phyloP scores from a whole-genome alignment of 768 basidiomycete genomes.

The Mycena crocata region DNA sequence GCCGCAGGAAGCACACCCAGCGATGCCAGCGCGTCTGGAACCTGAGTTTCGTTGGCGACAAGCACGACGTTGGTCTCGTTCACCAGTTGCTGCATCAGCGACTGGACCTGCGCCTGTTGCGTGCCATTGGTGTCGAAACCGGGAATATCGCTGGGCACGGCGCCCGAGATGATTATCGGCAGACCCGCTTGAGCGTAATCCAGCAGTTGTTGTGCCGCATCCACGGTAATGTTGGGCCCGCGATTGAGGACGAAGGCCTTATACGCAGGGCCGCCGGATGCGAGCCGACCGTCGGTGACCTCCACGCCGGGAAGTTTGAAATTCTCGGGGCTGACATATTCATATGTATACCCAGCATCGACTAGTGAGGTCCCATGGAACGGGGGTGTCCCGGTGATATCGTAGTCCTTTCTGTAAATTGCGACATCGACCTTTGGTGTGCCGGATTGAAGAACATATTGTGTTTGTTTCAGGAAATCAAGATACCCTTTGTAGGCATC shows the following conservation, averaged over 20 bases:
- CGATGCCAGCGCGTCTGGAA: slow-evolving; percentile 16
- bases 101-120: slow-evolving; percentile 24
- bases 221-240: slow-evolving; percentile 26
- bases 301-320: slow-evolving; percentile 31
- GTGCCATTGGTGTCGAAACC: slow-evolving; percentile 24
- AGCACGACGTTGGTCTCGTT: slow-evolving; percentile 13
- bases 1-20: slow-evolving; percentile 30
- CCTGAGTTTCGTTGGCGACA: slow-evolving; percentile 20
- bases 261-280: slow-evolving; percentile 27
- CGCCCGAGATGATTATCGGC: slow-evolving; percentile 23
- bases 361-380: slow-evolving; percentile 25
- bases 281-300: slow-evolving; percentile 27
- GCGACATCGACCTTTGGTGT: slow-evolving; percentile 31
- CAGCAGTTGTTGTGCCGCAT: slow-evolving; percentile 27
- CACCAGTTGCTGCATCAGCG: slow-evolving; percentile 27
- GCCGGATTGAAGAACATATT: slow-evolving; percentile 30
- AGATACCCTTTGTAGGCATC: slow-evolving; percentile 29
- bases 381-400: slow-evolving; percentile 19
- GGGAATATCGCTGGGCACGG: slow-evolving; percentile 29
- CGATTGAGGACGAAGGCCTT: slow-evolving; percentile 30
- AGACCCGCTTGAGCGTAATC: slow-evolving; percentile 29
- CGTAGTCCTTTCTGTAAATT: slow-evolving; percentile 30
- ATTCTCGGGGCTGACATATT: slow-evolving; percentile 34
- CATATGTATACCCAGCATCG: slow-evolving; percentile 28
- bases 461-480: slow-evolving; percentile 28